Evolutionary conservation across 352 stramenopile species (phyloP), one percentile per base, ranked within the genome.

Genomic region (Phytophthora aleatoria): DNA sequence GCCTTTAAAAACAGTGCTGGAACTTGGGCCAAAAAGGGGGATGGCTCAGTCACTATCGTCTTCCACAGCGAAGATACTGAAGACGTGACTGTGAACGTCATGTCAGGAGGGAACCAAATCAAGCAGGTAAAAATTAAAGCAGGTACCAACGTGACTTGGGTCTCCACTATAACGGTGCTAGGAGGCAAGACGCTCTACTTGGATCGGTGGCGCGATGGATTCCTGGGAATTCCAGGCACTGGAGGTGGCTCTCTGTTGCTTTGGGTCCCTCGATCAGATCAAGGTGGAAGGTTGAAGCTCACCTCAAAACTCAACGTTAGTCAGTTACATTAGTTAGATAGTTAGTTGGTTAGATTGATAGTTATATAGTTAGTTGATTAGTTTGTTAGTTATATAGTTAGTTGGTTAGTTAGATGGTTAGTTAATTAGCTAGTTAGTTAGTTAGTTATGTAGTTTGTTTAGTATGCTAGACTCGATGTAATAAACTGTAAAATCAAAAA

Each of bases 221-320:
- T 73, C 26, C 33, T 75, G 5, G 57, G 47, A 41, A 41, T 41
- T 41, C 35, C 35, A n/a, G 35, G 35, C 35, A 41, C 35, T 6
- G 35, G 35, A 41, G 35, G 35, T 41, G 35, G 35, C n/a, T 41
- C 35, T 13, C 12, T 41, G 12, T 6, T 41, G 12, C 35, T 41
- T 41, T 41, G 35, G 71, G 36, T 84, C 15, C 65, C 75, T 0
- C 72, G 60, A 47, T 62, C 64, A n/a, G 63, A 28, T 9, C 15
- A 50, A 13, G 68, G 69, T 15, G 71, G 73, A 5, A 61, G 69
- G 12, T 39, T 85, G 3, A 30, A 75, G n/a, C 67, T 83, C 42
- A 67, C 28, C 6, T 58, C 69, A 15, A 66, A 73, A 44, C 51
- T 83, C 26, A 85, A 84, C 53, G 72, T 81, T 52, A 79, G 73